Conservation (phyloP, 192 early-diverging fungal genomes). For the Lobosporangium transversale region DNA sequence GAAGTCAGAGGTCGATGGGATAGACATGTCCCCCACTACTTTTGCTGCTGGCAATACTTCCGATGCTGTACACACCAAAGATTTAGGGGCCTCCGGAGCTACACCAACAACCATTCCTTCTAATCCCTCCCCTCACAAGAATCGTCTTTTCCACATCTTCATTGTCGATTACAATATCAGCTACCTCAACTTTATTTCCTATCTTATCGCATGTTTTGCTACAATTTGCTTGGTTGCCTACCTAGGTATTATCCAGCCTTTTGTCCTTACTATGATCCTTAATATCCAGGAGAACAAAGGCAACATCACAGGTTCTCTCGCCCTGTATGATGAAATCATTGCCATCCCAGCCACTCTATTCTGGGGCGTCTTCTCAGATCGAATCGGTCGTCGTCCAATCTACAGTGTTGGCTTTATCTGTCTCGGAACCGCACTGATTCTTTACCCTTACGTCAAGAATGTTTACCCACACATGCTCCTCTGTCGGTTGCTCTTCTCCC, state of each 20-base stretch:
- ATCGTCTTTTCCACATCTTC: conserved; percentile 37
- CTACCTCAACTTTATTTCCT: conserved; percentile 42
- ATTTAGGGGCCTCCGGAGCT: not conserved
- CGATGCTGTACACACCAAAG: not conserved
- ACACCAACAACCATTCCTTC: not conserved
- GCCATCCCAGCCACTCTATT: conserved; percentile 62
- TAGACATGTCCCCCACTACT: no score
- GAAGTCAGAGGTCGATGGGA: not conserved
- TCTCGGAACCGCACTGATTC: conserved; percentile 60
- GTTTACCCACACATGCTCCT: conserved; percentile 70
- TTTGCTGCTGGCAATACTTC: no score
- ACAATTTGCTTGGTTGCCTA: conserved; percentile 22
- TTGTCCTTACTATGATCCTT: conserved; percentile 49
- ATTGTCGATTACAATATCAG: conserved; percentile 32
- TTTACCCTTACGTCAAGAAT: conserved; percentile 61
- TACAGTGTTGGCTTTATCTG: conserved; percentile 63
- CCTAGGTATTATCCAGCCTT: conserved; percentile 50
- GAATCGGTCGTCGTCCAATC: conserved; percentile 63
- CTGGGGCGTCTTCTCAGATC: conserved; percentile 74
- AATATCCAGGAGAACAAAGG: conserved; percentile 24
- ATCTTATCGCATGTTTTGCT: conserved; percentile 28
- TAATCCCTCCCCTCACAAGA: not conserved
- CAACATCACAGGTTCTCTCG: conserved; percentile 62
- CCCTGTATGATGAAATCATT: conserved; percentile 72
- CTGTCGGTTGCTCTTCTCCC: conserved; percentile 70